These are phyloP conservation scores for Diaporthe velutina DNA, from an alignment of 2,329 filamentous ascomycete genomes.

Conservation along the genomic window DNA sequence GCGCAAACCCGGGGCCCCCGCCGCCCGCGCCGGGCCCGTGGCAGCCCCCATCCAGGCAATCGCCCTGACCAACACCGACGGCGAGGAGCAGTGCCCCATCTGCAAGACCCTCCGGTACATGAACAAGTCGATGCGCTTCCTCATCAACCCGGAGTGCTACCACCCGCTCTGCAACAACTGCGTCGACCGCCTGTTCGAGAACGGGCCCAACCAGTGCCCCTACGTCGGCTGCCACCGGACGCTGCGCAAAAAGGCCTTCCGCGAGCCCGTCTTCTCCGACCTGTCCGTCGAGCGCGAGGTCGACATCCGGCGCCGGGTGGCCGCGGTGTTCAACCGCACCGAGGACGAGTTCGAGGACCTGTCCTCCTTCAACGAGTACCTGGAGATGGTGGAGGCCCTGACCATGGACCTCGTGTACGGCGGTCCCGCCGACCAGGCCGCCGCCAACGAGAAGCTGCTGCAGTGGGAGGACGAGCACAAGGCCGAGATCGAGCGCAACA, in stretches of 20 bases:
- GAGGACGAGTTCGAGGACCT: conserved; percentile 93
- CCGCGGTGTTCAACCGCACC: conserved; percentile 84
- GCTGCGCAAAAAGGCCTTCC: conserved; percentile 86
- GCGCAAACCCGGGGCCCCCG: conserved; percentile 47
- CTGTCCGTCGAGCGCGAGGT: conserved; percentile 91
- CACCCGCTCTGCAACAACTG: conserved; percentile 99
- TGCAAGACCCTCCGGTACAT: conserved; percentile 98
- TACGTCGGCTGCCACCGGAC: conserved; percentile 90
- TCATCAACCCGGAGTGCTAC: conserved; percentile 98
- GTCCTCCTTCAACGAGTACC: conserved; percentile 90
- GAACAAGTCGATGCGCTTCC: conserved; percentile 92
- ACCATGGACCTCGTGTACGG: conserved; percentile 89
- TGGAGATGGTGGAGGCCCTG: conserved; percentile 91
- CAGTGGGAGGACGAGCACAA: conserved; percentile 82
- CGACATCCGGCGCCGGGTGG: conserved; percentile 86
- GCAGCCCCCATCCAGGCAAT: conserved; percentile 36
- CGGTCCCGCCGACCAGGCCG: conserved; percentile 67
- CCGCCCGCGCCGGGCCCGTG: conserved; percentile 39
- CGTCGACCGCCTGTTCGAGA: conserved; percentile 92
- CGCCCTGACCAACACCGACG: conserved; percentile 43
- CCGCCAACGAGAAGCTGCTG: conserved; percentile 64
- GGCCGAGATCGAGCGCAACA: conserved; percentile 74
- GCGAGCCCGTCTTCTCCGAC: conserved; percentile 90
- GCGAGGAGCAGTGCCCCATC: conserved; percentile 87
- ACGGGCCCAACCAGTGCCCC: conserved; percentile 92